phyloP scores from a whole-genome alignment of 2,329 filamentous ascomycete species.

The Fusarium multiceps region DNA sequence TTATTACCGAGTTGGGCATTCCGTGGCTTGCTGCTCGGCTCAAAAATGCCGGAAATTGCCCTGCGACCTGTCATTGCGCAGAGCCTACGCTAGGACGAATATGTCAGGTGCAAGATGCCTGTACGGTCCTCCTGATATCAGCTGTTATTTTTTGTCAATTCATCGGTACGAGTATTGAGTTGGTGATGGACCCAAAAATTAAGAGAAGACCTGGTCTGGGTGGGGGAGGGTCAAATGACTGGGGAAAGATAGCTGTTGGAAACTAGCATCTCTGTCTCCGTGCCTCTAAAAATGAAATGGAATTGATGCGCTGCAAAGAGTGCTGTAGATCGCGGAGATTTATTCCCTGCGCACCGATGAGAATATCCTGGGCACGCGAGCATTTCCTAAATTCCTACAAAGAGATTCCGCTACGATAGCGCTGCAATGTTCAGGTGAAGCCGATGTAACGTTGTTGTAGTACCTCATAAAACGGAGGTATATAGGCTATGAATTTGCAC shows the following conservation, averaged over 20 bases:
- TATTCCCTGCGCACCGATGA: background rate
- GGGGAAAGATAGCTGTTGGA: background rate
- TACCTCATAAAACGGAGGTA: accelerated
- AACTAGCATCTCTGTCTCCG: background rate
- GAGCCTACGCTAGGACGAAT: slow-evolving; percentile 15
- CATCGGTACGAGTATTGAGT: background rate
- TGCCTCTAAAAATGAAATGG: background rate
- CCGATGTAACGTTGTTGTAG: background rate
- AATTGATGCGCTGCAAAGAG: background rate
- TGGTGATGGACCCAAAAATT: background rate
- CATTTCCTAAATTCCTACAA: background rate
- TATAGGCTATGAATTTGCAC: accelerated
- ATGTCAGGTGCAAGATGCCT: slow-evolving; percentile 15
- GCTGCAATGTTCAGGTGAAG: background rate
- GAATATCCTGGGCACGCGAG: slow-evolving; percentile 4
- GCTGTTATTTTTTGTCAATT: background rate
- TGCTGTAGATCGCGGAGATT: background rate
- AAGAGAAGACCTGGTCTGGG: background rate
- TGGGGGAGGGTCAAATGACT: background rate
- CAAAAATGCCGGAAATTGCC: slow-evolving; percentile 30
- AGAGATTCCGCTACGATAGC: background rate
- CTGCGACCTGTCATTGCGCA: slow-evolving; percentile 1
- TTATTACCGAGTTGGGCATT: slow-evolving; percentile 32
- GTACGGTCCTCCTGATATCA: background rate
- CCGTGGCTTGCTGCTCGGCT: slow-evolving; percentile 28